Conservation (phyloP, 2,329 filamentous ascomycete species). For the Fusarium sp. region DNA sequence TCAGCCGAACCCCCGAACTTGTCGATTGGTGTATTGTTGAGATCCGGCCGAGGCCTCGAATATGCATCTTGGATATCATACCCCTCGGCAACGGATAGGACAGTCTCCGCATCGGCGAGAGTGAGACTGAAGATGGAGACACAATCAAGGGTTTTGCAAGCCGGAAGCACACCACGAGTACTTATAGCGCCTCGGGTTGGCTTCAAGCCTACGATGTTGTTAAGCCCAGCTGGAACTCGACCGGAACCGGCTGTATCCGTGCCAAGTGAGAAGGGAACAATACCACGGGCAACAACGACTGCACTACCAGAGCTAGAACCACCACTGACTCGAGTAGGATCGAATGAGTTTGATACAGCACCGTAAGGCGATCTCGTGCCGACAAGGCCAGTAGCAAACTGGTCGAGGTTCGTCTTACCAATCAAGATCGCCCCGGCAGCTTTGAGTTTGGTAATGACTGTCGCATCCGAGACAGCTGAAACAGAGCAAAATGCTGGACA, state of each 20-base stretch:
- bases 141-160: conserved; percentile 69
- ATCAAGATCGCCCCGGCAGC: conserved; percentile 67
- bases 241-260: conserved; percentile 69
- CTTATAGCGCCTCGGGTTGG: conserved; percentile 67
- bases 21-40: background rate
- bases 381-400: conserved; percentile 72
- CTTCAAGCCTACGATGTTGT: conserved; percentile 64
- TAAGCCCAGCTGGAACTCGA: conserved; percentile 65
- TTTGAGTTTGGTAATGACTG: conserved; percentile 62
- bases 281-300: conserved; percentile 64
- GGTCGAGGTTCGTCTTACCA: conserved; percentile 71
- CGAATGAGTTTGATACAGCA: conserved; percentile 65
- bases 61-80: conserved; percentile 64
- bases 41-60: conserved; percentile 56
- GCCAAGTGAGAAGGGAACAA: conserved; percentile 68
- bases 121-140: conserved; percentile 65
- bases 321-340: conserved; percentile 55
- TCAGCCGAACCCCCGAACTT: conserved; percentile 50
- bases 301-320: conserved; percentile 70
- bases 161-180: conserved; percentile 63
- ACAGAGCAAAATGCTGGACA: conserved; percentile 62
- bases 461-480: conserved; percentile 59
- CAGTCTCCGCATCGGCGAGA: conserved; percentile 61
- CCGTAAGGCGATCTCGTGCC: conserved; percentile 72
- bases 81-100: conserved; percentile 62